Evolutionary conservation across 306 rosid genomes (phyloP).

Genomic region (Fragaria ananassa): DNA sequence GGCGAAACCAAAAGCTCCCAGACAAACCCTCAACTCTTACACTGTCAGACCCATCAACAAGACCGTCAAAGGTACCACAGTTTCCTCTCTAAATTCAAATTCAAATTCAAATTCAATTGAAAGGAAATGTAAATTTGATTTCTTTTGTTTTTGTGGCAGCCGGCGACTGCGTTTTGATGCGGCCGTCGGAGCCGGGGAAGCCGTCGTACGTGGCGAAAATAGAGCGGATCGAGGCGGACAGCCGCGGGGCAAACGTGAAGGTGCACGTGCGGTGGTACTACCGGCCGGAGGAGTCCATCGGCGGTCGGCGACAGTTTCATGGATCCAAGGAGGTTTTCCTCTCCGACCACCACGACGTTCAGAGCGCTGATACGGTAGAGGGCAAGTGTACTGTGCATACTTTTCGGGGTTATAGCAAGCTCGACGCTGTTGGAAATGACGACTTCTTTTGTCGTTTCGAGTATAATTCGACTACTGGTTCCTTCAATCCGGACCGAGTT

Average conservation of each 20-base stretch:
- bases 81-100: background rate
- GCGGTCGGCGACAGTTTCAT: constrained; percentile 97
- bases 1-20: constrained; percentile 86
- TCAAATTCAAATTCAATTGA: background rate
- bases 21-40: constrained; percentile 92
- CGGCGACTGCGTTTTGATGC: constrained; percentile 91
- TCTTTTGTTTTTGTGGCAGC: constrained; percentile 29
- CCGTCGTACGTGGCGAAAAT: constrained; percentile 93
- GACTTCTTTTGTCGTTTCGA: constrained; percentile 99
- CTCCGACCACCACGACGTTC: constrained; percentile 86
- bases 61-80: constrained; percentile 52
- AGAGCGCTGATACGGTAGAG: constrained; percentile 90
- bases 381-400: constrained; percentile 91
- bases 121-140: background rate
- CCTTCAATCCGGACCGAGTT: constrained; percentile 95
- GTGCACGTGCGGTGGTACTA: constrained; percentile 91
- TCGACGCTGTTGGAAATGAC: constrained; percentile 93
- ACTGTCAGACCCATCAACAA: constrained; percentile 84
- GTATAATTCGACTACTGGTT: constrained; percentile 85
- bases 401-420: constrained; percentile 88
- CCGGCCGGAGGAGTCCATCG: constrained; percentile 98
- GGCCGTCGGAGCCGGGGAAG: constrained; percentile 74
- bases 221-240: constrained; percentile 92
- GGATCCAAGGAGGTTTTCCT: constrained; percentile 94
- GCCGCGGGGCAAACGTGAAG: constrained; percentile 92